Evolutionary conservation across 2,329 filamentous ascomycete species (phyloP).

Genomic region (Neobulgaria alba): DNA sequence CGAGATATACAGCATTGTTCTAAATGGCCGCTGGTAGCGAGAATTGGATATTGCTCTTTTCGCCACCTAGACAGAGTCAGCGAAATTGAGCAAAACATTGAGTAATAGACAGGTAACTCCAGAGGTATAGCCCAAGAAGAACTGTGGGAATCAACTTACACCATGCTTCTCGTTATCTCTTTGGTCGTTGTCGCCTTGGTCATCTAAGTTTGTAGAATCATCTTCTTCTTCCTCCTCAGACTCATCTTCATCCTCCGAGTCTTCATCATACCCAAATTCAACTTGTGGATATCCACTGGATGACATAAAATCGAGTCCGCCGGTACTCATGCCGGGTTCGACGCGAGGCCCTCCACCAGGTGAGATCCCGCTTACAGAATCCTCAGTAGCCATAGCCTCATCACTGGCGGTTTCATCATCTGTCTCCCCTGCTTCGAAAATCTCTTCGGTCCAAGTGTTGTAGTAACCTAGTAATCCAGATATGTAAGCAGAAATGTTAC

Average conservation of each 20-base stretch:
- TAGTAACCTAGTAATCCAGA: conserved; percentile 64
- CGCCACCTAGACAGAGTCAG: conserved; percentile 12
- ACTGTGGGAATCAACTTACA: conserved; percentile 11
- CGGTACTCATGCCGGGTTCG: conserved; percentile 47
- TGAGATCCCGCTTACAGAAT: conserved; percentile 21
- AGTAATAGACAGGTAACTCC: not conserved
- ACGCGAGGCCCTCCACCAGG: conserved; percentile 20
- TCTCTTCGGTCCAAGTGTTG: conserved; percentile 85
- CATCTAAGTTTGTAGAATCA: conserved; percentile 37
- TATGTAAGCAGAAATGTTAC: not conserved
- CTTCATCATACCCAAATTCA: conserved; percentile 58
- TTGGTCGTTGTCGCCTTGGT: conserved; percentile 25
- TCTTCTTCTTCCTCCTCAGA: conserved; percentile 37
- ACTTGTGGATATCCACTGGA: conserved; percentile 70
- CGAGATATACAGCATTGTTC: conserved; percentile 85
- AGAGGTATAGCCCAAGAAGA: no score
- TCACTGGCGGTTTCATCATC: conserved; percentile 47
- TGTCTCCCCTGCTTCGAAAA: conserved; percentile 42
- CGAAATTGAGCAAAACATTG: not conserved
- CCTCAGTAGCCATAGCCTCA: conserved; percentile 30
- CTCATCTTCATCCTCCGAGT: conserved; percentile 34
- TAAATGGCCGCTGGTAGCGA: conserved; percentile 43
- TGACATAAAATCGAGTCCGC: conserved; percentile 88
- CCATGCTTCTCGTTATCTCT: conserved; percentile 15
- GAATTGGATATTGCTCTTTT: conserved; percentile 24